Evolutionary conservation across 345 rosid genomes (phyloP).

Genomic region (Xanthoceras sorbifolium): DNA sequence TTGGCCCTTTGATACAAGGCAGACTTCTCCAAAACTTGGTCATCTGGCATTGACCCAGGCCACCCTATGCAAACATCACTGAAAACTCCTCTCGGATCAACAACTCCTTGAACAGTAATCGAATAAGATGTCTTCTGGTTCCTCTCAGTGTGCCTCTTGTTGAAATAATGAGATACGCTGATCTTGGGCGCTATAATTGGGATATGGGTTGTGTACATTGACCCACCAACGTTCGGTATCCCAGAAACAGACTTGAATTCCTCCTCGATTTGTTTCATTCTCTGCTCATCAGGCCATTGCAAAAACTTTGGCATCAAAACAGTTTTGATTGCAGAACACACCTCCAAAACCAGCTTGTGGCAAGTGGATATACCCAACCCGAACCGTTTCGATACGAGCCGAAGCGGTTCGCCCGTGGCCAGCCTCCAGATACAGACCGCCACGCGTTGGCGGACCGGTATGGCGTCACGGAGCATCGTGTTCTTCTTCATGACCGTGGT

Average conservation of each 20-base stretch:
- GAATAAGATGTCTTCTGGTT: conserved; percentile 87
- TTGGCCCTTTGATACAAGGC: conserved; percentile 61
- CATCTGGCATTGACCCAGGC: conserved; percentile 83
- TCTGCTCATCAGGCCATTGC: conserved; percentile 65
- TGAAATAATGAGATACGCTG: conserved; percentile 69
- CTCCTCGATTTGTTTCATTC: conserved; percentile 37
- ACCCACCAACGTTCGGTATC: conserved; percentile 67
- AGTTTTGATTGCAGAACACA: conserved; percentile 65
- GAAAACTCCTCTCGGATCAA: conserved; percentile 66
- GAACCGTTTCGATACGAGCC: conserved; percentile 79
- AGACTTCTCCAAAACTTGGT: conserved; percentile 70
- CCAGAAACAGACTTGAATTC: conserved; percentile 52
- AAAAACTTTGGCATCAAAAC: conserved; percentile 72
- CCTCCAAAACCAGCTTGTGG: conserved; percentile 83
- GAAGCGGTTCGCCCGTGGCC: conserved; percentile 80
- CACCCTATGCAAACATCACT: conserved; percentile 80
- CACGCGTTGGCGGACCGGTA: conserved; percentile 84
- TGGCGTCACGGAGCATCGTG: conserved; percentile 84
- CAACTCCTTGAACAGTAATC: conserved; percentile 80
- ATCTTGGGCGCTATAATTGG: conserved; percentile 82
- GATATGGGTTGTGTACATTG: conserved; percentile 81
- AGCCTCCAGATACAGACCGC: conserved; percentile 92
- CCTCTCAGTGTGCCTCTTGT: conserved; percentile 80
- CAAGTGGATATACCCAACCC: conserved; percentile 88
- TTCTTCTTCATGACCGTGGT: conserved; percentile 78